Percentiles rank a stretch among this genome's conserved stretches.
Evolutionary conservation across 768 basidiomycete species (phyloP).

Genomic region (Agaricus subrufescens): DNA sequence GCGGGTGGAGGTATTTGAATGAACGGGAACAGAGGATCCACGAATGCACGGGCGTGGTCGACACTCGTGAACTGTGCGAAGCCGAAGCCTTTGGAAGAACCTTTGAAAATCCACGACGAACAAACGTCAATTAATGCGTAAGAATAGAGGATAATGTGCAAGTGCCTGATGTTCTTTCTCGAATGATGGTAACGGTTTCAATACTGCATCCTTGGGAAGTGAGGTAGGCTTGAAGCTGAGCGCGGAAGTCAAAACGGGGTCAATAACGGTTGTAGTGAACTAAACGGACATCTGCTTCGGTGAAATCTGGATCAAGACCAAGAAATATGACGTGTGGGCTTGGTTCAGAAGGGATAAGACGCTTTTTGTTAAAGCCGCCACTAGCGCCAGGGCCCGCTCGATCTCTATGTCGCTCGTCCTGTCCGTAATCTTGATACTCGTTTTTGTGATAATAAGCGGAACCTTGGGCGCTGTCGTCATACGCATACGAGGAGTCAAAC

Average conservation of each 20-base stretch:
- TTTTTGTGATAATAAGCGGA: conserved; percentile 23
- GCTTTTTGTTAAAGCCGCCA: conserved; percentile 59
- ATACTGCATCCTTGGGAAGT: conserved; percentile 66
- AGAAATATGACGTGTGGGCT: conserved; percentile 95
- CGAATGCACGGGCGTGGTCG: conserved; percentile 86
- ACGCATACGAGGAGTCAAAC: conserved; percentile 11
- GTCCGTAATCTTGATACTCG: conserved; percentile 41
- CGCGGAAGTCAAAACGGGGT: conserved; percentile 13
- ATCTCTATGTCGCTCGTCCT: conserved; percentile 39
- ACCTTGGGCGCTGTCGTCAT: conserved; percentile 16
- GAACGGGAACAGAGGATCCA: conserved; percentile 88
- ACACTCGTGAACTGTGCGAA: conserved; percentile 90
- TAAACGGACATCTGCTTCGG: conserved; percentile 81
- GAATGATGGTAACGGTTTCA: conserved; percentile 91
- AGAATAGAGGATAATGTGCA: conserved; percentile 73
- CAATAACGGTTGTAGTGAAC: conserved; percentile 27
- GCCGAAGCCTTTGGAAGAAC: conserved; percentile 92
- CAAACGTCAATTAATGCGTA: conserved; percentile 70
- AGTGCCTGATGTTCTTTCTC: conserved; percentile 95
- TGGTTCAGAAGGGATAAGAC: conserved; percentile 77
- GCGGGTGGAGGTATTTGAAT: conserved; percentile 90
- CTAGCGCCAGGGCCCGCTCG: conserved; percentile 30
- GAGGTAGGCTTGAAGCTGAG: conserved; percentile 75
- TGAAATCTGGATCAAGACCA: conserved; percentile 87
- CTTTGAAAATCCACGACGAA: conserved; percentile 67